Conservation (phyloP, 83 land plant genomes). For the Picea mariana region DNA sequence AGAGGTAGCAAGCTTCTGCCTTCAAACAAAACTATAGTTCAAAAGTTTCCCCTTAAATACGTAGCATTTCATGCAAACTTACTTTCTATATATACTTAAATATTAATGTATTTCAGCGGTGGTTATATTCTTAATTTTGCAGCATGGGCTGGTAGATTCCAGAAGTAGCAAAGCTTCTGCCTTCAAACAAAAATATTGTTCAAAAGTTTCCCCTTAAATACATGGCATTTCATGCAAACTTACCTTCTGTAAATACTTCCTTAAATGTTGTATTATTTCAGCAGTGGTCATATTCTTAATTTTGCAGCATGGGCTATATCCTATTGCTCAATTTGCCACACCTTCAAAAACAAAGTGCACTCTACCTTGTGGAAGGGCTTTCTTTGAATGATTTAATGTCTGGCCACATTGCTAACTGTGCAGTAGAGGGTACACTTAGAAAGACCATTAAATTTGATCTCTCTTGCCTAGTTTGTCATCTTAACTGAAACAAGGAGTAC, state of each 20-base stretch:
- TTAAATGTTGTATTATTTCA: background rate
- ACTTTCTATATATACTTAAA: background rate
- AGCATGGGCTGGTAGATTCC: background rate
- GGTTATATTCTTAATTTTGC: background rate
- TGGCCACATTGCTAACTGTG: no score
- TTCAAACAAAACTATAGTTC: background rate
- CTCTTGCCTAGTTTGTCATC: background rate
- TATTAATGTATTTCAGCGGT: background rate
- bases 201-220: background rate
- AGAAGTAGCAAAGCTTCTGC: background rate
- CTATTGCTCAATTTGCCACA: no score
- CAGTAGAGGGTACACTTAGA: no score
- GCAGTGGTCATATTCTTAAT: background rate
- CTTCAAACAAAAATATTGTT: background rate
- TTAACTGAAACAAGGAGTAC: background rate
- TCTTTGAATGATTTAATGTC: no score
- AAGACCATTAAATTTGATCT: background rate
- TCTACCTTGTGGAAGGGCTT: no score
- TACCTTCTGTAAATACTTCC: background rate
- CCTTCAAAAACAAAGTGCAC: no score
- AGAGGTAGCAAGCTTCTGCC: background rate
- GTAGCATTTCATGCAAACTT: background rate
- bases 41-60: background rate
- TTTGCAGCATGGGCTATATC: background rate
- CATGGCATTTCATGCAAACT: background rate